Conservation (phyloP, 2,329 filamentous ascomycete species). For the Hymenoscyphus occultus region DNA sequence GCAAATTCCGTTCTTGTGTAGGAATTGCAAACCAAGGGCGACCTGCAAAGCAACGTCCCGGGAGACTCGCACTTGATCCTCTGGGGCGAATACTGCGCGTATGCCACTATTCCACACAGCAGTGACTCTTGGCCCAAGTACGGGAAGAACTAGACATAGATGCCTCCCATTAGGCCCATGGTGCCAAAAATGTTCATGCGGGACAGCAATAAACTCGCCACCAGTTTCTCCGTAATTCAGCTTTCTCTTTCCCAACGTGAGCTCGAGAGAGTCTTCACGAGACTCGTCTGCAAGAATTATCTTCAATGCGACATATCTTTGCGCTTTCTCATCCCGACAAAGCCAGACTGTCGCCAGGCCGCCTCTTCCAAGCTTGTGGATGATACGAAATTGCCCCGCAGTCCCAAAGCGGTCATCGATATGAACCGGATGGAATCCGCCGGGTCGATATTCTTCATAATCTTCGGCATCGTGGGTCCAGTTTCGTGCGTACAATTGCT, state of each 20-base stretch:
- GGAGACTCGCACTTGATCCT: not conserved
- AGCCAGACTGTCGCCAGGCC: constrained; percentile 47
- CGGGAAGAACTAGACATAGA: constrained; percentile 41
- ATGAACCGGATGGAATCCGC: constrained; percentile 44
- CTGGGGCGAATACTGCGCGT: not conserved
- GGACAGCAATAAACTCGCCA: not conserved
- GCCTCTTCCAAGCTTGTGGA: constrained; percentile 46
- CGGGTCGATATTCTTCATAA: constrained; percentile 28
- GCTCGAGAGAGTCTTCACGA: not conserved
- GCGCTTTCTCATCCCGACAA: constrained; percentile 32
- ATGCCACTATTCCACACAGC: not conserved
- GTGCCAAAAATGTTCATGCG: constrained; percentile 8
- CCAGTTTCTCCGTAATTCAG: not conserved
- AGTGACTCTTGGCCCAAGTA: not conserved
- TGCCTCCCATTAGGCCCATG: constrained; percentile 44
- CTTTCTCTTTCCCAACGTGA: constrained; percentile 1
- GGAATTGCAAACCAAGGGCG: not conserved
- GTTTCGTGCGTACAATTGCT: not conserved
- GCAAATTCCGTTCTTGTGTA: not conserved
- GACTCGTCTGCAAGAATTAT: constrained; percentile 13
- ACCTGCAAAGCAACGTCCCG: not conserved
- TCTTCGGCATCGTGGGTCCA: constrained; percentile 10
- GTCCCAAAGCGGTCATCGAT: constrained; percentile 42
- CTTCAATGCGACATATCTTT: constrained; percentile 20
- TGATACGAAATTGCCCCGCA: constrained; percentile 39